phyloP scores from a whole-genome alignment of 495 filamentous ascomycete genomes.

The Podospora tetraspora region DNA sequence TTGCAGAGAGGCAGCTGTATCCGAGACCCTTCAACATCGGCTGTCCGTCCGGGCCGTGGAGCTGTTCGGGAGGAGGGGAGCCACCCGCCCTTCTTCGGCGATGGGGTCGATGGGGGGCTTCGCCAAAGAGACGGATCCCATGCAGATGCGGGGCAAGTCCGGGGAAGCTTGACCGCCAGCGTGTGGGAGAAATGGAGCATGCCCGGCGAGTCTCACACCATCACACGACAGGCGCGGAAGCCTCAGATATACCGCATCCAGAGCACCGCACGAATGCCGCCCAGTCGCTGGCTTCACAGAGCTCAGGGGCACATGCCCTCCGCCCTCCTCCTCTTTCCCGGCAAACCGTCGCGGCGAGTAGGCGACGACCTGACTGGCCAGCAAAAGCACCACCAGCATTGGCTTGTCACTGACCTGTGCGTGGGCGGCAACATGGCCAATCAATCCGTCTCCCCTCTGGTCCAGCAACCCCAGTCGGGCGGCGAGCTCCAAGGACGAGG shows the following conservation, averaged over 20 bases:
- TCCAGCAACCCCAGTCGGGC: conserved; percentile 22
- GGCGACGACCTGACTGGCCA: conserved; percentile 16
- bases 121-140: conserved; percentile 2
- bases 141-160: conserved; percentile 10
- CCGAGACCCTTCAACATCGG: neutral
- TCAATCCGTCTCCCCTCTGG: conserved; percentile 24
- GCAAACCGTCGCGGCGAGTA: conserved; percentile 9
- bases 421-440: conserved; percentile 43
- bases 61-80: neutral
- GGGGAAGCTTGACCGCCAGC: conserved; percentile 1
- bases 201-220: neutral
- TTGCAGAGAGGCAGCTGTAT: neutral
- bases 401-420: conserved; percentile 30
- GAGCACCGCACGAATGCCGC: neutral
- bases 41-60: neutral
- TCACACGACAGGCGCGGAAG: neutral
- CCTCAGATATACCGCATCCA: neutral
- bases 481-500: neutral
- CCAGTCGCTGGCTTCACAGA: neutral
- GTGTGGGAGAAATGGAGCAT: neutral
- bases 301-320: neutral
- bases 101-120: neutral
- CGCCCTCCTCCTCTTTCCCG: neutral
- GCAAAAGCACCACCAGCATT: conserved; percentile 7
- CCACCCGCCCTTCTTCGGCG: neutral